A percentile compares a stretch with the other conserved stretches of the same genome.
phyloP scores from a whole-genome alignment of 495 filamentous ascomycete species.

The Pyrenopolyporus hunteri region DNA sequence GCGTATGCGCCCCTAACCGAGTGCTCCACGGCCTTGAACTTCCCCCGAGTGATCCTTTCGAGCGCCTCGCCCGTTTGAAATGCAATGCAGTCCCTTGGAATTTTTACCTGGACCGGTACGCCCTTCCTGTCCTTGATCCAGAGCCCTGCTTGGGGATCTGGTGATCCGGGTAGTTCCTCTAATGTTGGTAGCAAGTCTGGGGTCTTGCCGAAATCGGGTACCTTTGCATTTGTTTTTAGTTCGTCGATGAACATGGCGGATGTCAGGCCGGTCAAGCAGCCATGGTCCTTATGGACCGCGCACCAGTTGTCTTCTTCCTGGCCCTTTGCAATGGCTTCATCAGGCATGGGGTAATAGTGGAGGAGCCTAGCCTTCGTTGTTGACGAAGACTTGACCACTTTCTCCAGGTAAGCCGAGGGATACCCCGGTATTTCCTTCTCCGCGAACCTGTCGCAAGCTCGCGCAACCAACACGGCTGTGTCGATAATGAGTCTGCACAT shows the following conservation, averaged over 20 bases:
- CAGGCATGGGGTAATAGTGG: conserved; percentile 83
- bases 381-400: conserved; percentile 80
- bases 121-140: conserved; percentile 90
- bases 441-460: conserved; percentile 86
- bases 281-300: conserved; percentile 90
- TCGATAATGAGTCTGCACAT: conserved; percentile 88
- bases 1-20: conserved; percentile 76
- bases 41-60: conserved; percentile 84
- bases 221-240: conserved; percentile 52
- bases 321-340: conserved; percentile 28
- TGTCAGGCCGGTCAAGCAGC: conserved; percentile 91
- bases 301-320: conserved; percentile 91
- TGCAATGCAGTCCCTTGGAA: conserved; percentile 86
- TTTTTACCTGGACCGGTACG: conserved; percentile 80
- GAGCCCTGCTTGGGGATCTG: conserved; percentile 82
- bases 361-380: conserved; percentile 92
- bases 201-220: conserved; percentile 43
- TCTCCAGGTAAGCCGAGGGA: conserved; percentile 76
- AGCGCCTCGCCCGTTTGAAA: conserved; percentile 96
- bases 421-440: conserved; percentile 77
- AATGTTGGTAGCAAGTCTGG: conserved; percentile 56
- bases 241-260: conserved; percentile 97
- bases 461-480: conserved; percentile 82
- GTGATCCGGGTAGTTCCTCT: conserved; percentile 71
- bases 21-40: conserved; percentile 93